A percentile compares a stretch with the other conserved stretches of the same genome.
Evolutionary conservation across 2,329 filamentous ascomycete genomes (phyloP).

Genomic region (Alternaria gaisen): DNA sequence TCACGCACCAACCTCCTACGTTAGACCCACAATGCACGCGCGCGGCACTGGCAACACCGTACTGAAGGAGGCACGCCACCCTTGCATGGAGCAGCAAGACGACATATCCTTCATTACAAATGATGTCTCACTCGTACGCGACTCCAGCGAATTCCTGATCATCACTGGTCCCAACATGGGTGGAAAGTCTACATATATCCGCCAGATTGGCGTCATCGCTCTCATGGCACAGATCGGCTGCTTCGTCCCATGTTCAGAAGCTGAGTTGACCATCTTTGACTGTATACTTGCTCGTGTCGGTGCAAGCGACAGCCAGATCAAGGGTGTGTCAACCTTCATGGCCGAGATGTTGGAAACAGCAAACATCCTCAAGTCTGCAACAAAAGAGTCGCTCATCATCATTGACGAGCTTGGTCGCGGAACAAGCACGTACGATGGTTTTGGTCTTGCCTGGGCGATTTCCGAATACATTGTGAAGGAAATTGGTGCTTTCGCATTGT

Average conservation of each 20-base stretch:
- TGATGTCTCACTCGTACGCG: constrained; percentile 82
- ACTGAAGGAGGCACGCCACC: constrained; percentile 92
- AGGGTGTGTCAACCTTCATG: constrained; percentile 99
- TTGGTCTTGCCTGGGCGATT: constrained; percentile 98
- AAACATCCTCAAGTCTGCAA: constrained; percentile 97
- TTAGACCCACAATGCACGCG: constrained; percentile 87
- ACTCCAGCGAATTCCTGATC: constrained; percentile 87
- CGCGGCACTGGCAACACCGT: constrained; percentile 88
- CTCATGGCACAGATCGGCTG: constrained; percentile 97
- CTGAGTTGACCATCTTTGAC: constrained; percentile 95
- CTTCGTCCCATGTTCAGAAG: constrained; percentile 90
- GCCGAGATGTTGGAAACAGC: constrained; percentile 99
- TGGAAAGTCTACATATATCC: constrained; percentile 97
- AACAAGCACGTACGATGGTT: constrained; percentile 97
- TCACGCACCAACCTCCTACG: constrained; percentile 90
- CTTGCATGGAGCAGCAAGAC: constrained; percentile 98
- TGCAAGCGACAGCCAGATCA: constrained; percentile 94
- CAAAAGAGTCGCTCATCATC: constrained; percentile 94
- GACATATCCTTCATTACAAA: constrained; percentile 99
- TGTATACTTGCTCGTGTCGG: constrained; percentile 96
- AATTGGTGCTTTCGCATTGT: constrained; percentile 92
- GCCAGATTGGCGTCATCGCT: constrained; percentile 95
- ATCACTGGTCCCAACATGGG: constrained; percentile 99
- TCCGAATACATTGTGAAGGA: constrained; percentile 96
- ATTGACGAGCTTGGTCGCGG: constrained; percentile 97